These are phyloP conservation scores for Coemansia umbellata DNA, from an alignment of 192 early-diverging fungal genomes.

Conservation along the genomic window DNA sequence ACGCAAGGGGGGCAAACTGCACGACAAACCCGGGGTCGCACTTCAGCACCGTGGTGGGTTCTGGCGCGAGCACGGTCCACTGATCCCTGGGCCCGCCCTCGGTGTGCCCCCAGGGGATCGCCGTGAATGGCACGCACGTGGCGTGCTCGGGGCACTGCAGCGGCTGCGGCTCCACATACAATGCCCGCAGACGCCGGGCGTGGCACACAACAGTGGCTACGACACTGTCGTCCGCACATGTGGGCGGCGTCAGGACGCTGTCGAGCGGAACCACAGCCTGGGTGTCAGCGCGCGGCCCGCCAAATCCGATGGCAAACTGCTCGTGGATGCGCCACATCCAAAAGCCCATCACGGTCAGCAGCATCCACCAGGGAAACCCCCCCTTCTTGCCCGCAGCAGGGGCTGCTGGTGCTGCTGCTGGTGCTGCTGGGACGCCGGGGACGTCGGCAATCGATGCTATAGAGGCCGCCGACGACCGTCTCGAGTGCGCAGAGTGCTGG, in stretches of 20 bases:
- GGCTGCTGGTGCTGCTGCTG: constrained; percentile 7
- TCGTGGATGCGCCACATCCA: constrained; percentile 30
- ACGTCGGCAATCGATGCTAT: constrained; percentile 33
- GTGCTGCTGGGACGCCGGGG: constrained; percentile 16
- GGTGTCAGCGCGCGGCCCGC: constrained; percentile 32
- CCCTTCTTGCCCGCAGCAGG: not conserved
- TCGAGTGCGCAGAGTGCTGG: constrained; percentile 32
- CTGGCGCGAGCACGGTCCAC: constrained; percentile 19
- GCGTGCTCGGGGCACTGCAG: constrained; percentile 46
- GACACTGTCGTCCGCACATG: not conserved
- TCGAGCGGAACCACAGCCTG: constrained; percentile 9
- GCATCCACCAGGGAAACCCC: not conserved
- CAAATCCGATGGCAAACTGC: constrained; percentile 38
- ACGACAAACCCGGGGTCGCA: constrained; percentile 42
- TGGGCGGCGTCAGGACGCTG: constrained; percentile 14
- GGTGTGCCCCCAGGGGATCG: constrained; percentile 10
- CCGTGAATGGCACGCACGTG: constrained; percentile 28
- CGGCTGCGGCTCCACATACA: constrained; percentile 19
- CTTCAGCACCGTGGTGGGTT: constrained; percentile 19
- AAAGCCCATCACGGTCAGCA: not conserved
- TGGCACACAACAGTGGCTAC: constrained; percentile 8
- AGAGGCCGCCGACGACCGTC: constrained; percentile 38
- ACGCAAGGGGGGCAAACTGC: constrained; percentile 24
- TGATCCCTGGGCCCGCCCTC: constrained; percentile 15
- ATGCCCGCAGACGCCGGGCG: constrained; percentile 17